Evolutionary conservation across 768 basidiomycete genomes (phyloP).

Genomic region (Pleurotus pulmonarius): DNA sequence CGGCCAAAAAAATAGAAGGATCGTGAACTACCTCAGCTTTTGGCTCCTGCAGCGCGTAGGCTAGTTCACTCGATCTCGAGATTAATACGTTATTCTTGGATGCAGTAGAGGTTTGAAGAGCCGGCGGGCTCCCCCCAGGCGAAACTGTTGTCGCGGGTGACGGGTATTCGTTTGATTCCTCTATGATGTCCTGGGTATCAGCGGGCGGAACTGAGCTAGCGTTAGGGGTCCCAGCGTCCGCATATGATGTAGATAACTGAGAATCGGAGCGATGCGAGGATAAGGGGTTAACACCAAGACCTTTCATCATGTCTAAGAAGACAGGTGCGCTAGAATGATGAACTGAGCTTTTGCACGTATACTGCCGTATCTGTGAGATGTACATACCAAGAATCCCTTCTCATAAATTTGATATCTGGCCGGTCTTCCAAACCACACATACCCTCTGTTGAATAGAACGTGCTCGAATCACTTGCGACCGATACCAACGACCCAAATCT

Average conservation of each 20-base stretch:
- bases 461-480: constrained; percentile 55
- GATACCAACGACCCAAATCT: constrained; percentile 63
- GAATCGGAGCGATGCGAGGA: constrained; percentile 18
- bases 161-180: constrained; percentile 21
- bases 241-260: constrained; percentile 7
- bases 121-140: constrained; percentile 29
- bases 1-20: not conserved
- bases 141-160: constrained; percentile 44
- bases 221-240: too few relatives aligned
- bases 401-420: constrained; percentile 21
- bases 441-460: constrained; percentile 43
- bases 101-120: constrained; percentile 13
- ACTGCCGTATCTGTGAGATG: not conserved
- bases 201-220: too few relatives aligned
- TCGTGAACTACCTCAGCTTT: not conserved
- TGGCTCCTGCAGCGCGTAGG: constrained; percentile 29
- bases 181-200: too few relatives aligned
- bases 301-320: constrained; percentile 39
- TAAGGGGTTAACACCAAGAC: constrained; percentile 31
- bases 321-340: constrained; percentile 23
- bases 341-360: constrained; percentile 17
- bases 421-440: constrained; percentile 30
- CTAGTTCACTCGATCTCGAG: constrained; percentile 31
- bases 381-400: constrained; percentile 40
- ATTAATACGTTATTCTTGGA: constrained; percentile 20